Conservation (phyloP, 2,329 filamentous ascomycete species). For the Ciborinia camelliae region DNA sequence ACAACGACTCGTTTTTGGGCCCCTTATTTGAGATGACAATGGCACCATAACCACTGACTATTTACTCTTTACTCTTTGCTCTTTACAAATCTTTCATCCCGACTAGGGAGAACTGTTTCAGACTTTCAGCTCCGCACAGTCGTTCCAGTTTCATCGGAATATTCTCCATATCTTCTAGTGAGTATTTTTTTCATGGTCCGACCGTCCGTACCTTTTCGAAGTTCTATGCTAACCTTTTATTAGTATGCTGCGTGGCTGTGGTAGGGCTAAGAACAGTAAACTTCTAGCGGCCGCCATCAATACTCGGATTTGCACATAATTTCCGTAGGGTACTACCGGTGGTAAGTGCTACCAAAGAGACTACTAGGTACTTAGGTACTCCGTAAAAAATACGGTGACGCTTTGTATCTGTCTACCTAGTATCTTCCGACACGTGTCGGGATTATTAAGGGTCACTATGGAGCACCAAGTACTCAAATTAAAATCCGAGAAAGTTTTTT, state of each 20-base stretch:
- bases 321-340: neutral
- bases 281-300: neutral
- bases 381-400: neutral
- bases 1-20: no score
- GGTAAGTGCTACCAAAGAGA: no score
- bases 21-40: no score
- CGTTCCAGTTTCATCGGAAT: conserved; percentile 5
- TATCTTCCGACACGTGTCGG: neutral
- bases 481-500: neutral
- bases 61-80: neutral
- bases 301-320: neutral
- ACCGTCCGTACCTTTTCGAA: neutral
- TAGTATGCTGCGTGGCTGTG: neutral
- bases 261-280: neutral
- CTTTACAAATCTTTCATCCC: neutral
- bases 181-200: no score
- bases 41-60: neutral
- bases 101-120: neutral
- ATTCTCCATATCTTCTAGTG: neutral
- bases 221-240: neutral
- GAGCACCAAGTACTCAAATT: neutral
- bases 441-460: neutral
- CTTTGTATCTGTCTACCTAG: neutral
- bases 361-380: neutral
- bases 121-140: neutral